phyloP scores from a whole-genome alignment of 2,329 filamentous ascomycete species.

The Aureobasidium leucospermi region DNA sequence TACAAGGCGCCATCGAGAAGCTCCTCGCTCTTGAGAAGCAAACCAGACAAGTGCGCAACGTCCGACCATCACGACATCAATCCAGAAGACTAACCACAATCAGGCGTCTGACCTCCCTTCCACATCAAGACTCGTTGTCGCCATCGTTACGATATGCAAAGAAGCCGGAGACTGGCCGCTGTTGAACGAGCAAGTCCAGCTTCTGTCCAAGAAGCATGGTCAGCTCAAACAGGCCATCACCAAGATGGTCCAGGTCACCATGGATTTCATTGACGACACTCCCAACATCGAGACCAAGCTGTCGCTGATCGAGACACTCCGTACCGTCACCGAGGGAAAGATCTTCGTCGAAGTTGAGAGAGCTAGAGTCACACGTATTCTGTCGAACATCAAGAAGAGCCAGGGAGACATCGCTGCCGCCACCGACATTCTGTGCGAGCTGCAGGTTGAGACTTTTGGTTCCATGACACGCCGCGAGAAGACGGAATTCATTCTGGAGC shows the following conservation, averaged over 20 bases:
- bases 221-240: constrained; percentile 99
- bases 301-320: constrained; percentile 85
- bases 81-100: neutral
- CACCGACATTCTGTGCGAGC: constrained; percentile 87
- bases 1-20: constrained; percentile 87
- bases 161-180: constrained; percentile 86
- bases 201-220: constrained; percentile 98
- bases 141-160: constrained; percentile 92
- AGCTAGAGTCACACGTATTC: constrained; percentile 85
- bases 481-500: constrained; percentile 95
- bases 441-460: constrained; percentile 97
- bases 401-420: constrained; percentile 88
- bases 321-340: constrained; percentile 98
- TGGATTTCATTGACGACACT: constrained; percentile 81
- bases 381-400: constrained; percentile 95
- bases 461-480: constrained; percentile 97
- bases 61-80: neutral
- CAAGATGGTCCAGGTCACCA: constrained; percentile 96
- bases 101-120: constrained; percentile 93
- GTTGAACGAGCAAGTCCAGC: constrained; percentile 90
- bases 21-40: constrained; percentile 89
- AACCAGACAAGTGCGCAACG: constrained; percentile 70
- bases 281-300: constrained; percentile 83
- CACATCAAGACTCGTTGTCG: constrained; percentile 78
- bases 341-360: constrained; percentile 99